Conservation (phyloP, 345 rosid genomes). For the Limnanthes douglasii region DNA sequence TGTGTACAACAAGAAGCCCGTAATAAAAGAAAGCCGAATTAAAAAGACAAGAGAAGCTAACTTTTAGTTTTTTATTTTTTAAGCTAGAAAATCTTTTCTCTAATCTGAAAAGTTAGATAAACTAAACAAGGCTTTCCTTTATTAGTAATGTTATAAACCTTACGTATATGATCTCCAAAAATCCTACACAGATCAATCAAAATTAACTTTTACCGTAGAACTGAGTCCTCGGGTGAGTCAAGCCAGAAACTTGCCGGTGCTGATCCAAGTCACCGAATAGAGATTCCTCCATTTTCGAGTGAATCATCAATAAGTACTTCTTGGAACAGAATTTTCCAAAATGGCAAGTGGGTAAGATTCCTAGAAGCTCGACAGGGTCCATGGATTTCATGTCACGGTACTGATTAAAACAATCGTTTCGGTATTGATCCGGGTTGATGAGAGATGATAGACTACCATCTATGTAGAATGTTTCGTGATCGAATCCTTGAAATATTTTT, state of each 20-base stretch:
- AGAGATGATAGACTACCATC: slow-evolving; percentile 79
- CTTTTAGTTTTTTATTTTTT: too few relatives aligned
- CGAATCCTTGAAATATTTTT: slow-evolving; percentile 74
- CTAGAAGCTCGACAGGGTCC: slow-evolving; percentile 85
- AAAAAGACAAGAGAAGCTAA: too few relatives aligned
- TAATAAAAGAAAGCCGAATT: too few relatives aligned
- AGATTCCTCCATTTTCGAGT: slow-evolving; percentile 91
- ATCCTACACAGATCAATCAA: too few relatives aligned
- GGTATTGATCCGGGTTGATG: slow-evolving; percentile 67
- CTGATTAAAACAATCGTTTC: slow-evolving; percentile 73
- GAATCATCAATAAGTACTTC: slow-evolving; percentile 71
- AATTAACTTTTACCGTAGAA: too few relatives aligned
- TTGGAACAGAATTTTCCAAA: slow-evolving; percentile 82
- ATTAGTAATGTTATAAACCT: too few relatives aligned
- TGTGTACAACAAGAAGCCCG: too few relatives aligned
- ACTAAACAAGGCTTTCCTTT: too few relatives aligned
- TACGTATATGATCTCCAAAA: too few relatives aligned
- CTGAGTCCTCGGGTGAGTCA: slow-evolving; percentile 75
- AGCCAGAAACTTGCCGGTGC: slow-evolving; percentile 37
- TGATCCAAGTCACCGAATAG: slow-evolving; percentile 81
- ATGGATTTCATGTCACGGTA: slow-evolving; percentile 86
- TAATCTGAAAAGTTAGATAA: too few relatives aligned
- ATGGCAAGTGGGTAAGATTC: slow-evolving; percentile 67
- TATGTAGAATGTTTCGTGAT: slow-evolving; percentile 90
- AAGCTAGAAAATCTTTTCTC: too few relatives aligned